These are phyloP conservation scores for Phytopythium sindhum DNA, from an alignment of 352 stramenopile genomes.

Conservation along the genomic window DNA sequence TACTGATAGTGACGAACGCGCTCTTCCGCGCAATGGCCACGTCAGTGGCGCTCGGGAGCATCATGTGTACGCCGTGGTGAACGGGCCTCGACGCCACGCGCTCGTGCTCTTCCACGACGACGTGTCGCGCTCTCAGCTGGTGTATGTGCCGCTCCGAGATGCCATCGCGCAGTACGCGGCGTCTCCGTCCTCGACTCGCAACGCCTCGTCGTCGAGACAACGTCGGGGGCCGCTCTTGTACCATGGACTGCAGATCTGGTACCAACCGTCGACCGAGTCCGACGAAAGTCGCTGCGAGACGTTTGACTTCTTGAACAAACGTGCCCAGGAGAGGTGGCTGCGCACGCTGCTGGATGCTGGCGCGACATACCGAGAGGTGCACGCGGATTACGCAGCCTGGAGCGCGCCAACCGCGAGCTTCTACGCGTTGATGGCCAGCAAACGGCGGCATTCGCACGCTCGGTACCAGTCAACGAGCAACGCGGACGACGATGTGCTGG, in stretches of 20 bases:
- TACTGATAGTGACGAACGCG: neutral
- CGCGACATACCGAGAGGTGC: constrained; percentile 38
- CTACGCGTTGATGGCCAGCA: constrained; percentile 65
- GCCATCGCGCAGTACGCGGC: constrained; percentile 30
- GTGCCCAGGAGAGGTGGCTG: constrained; percentile 45
- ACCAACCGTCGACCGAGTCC: neutral
- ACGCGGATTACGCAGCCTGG: constrained; percentile 25
- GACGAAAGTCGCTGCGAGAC: constrained; percentile 25
- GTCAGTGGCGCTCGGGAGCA: neutral
- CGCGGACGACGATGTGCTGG: constrained; percentile 55
- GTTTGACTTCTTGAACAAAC: constrained; percentile 25
- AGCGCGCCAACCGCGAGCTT: constrained; percentile 43
- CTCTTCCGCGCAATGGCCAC: neutral
- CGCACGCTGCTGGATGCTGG: constrained; percentile 43
- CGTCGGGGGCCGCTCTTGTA: neutral
- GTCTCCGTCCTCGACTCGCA: neutral
- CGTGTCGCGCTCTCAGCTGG: constrained; percentile 21
- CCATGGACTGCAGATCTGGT: constrained; percentile 26
- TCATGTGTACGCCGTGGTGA: constrained; percentile 33
- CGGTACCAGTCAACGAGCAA: constrained; percentile 7
- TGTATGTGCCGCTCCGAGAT: constrained; percentile 16
- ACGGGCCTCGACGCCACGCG: constrained; percentile 22
- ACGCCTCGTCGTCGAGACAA: neutral
- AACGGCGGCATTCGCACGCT: neutral
- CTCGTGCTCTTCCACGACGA: constrained; percentile 32